A percentile compares a stretch with the other conserved stretches of the same genome.
Conservation (phyloP, 2,329 filamentous ascomycete genomes). For the Canariomyces notabilis region DNA sequence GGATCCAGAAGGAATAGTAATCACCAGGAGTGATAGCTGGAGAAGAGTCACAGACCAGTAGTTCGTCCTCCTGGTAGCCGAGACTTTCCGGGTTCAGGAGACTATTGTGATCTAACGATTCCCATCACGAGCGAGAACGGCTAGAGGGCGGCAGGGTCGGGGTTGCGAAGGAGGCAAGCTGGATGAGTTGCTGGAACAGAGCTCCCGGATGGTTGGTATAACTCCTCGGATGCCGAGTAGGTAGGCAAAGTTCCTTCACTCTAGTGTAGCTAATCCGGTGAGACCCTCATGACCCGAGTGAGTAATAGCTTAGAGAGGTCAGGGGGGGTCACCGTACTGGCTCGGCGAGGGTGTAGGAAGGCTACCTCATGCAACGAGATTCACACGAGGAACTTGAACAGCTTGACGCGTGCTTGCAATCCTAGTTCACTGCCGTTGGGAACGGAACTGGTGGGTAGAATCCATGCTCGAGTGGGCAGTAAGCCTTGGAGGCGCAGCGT, state of each 20-base stretch:
- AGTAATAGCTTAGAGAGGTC: not conserved
- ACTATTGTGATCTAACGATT: not conserved
- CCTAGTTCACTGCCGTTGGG: not conserved
- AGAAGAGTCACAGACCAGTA: not conserved
- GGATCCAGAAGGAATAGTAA: no score
- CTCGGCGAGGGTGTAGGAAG: constrained; percentile 6
- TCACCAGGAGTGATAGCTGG: no score
- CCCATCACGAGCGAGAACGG: not conserved
- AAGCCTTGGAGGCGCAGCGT: not conserved
- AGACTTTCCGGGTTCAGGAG: no score
- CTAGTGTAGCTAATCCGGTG: not conserved
- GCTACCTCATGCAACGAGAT: not conserved
- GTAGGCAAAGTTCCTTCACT: not conserved
- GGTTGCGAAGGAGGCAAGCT: not conserved
- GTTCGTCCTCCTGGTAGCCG: no score
- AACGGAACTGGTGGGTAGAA: not conserved
- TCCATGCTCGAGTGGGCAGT: not conserved
- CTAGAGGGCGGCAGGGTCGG: not conserved
- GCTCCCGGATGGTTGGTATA: not conserved
- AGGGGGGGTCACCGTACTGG: not conserved
- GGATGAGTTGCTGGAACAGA: not conserved
- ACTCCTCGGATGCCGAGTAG: not conserved
- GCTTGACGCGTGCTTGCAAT: not conserved
- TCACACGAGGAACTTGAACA: not conserved
- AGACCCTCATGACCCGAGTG: constrained; percentile 2